Evolutionary conservation across 2,329 filamentous ascomycete genomes (phyloP), one percentile per base, ranked within the genome.

Genomic region (Pestalotiopsis sp.): DNA sequence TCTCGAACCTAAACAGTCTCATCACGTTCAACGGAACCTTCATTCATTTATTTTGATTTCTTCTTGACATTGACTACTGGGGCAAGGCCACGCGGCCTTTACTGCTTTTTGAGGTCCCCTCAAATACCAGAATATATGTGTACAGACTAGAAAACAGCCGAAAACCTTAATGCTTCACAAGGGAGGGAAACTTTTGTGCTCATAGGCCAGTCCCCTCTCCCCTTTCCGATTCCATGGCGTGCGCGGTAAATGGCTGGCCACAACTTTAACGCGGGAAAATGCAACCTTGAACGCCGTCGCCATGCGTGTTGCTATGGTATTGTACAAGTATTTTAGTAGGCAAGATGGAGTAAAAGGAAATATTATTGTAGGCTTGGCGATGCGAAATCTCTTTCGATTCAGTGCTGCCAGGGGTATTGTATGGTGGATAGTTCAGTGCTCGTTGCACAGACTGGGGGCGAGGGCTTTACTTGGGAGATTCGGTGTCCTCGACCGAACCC

Each of bases 401-500:
- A 23, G 57, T 59, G 23, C 57, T 17, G 45, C 17, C 14, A 52
- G 20, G 45, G 45, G 36, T 39, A 20, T 27, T 62, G 27, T 36
- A 36, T 14, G 6, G 9, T 12, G 12, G 59, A 31, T 17, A 13
- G 27, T 41, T 4, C 14, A 11, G 5, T 17, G 11, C 36, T 14
- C n/a, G 17, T 12, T 4, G 31, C 31, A 27, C 31, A 20, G 36
- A 36, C 57, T 52, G 11, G 25, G 6, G 12, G 12, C 17, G 14
- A 57, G 17, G 31, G 7, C 31, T 20, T 52, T 56, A 69, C 45
- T 70, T 70, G 31, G 69, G 69, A 25, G 69, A 70, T 17, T 67
- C 69, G 49, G 64, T 68, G n/a, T 70, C 69, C 59, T 70, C 69
- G 4, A 65, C 69, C 1, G 69, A 70, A n/a, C 66, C 67, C 56